phyloP scores from a whole-genome alignment of 192 early-diverging fungal genomes.

The Coemansia sp. region DNA sequence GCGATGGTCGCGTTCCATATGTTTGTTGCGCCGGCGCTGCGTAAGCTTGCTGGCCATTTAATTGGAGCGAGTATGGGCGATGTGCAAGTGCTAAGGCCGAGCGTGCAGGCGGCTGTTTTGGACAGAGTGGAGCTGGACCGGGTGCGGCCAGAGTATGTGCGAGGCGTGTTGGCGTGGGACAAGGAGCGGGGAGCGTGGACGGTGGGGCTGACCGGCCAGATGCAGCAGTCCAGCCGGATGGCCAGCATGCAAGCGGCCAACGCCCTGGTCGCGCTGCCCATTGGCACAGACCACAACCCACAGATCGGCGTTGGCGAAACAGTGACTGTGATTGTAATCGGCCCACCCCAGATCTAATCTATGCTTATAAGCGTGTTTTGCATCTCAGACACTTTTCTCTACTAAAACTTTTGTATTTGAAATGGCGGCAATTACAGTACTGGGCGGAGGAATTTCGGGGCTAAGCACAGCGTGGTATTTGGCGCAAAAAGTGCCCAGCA shows the following conservation, averaged over 20 bases:
- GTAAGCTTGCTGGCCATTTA: slow-evolving; percentile 71
- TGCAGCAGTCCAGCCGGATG: slow-evolving; percentile 81
- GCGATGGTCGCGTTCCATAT: slow-evolving; percentile 85
- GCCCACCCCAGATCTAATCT: slow-evolving; percentile 13
- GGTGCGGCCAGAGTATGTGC: slow-evolving; percentile 36
- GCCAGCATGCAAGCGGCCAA: slow-evolving; percentile 76
- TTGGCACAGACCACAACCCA: slow-evolving; percentile 29
- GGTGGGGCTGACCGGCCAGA: slow-evolving; percentile 60
- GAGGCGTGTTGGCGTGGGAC: slow-evolving; percentile 31
- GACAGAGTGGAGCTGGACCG: slow-evolving; percentile 53
- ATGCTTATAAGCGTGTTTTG: too few relatives aligned
- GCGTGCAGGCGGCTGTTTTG: slow-evolving; percentile 70
- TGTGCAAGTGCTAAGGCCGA: slow-evolving; percentile 53
- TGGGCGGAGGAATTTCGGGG: slow-evolving; percentile 92
- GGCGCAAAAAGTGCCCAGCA: slow-evolving; percentile 49
- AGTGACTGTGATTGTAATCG: slow-evolving; percentile 36
- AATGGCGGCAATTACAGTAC: slow-evolving; percentile 59
- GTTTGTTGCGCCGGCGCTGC: slow-evolving; percentile 84
- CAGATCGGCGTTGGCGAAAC: slow-evolving; percentile 12
- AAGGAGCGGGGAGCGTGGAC: slow-evolving; percentile 25
- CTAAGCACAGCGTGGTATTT: slow-evolving; percentile 83
- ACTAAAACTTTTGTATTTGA: background rate
- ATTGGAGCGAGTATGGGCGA: background rate
- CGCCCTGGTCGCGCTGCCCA: slow-evolving; percentile 74
- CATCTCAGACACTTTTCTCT: background rate